Base-by-base conservation (phyloP, 2,329 filamentous ascomycete genomes). In the Xylariaceae sp. region DNA sequence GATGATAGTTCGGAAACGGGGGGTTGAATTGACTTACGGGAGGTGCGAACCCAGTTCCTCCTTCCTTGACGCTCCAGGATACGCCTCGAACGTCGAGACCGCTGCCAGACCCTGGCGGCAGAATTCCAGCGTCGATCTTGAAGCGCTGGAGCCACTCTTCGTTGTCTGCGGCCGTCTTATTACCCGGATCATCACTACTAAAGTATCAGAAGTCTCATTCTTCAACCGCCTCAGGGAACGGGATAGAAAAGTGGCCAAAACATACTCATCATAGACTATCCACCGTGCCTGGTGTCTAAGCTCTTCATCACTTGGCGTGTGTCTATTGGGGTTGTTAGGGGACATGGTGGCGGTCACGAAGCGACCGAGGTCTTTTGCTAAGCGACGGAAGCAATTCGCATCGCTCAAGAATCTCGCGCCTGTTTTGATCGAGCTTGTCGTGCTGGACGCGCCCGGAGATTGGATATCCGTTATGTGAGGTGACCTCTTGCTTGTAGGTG, bases 111-210 rank as follows among this genome's bases (percentile, higher is more conserved):
- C 66, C 62, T n/a, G 64, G 57, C 1, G 64, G 61, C 3, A 72
- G 56, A 19, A 81, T 70, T 13, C 74, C 74, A 1, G 63, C 66
- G 33, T 76, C 69, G 9, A 74, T 69, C 57, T 82, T 81, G 62
- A 82, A 81, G 31, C 76, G 69, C 40, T 70, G 66, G 9, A 82
- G 65, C 78, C 78, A 82, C 56, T 81, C 76, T 1, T 66, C 68
- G 47, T 81, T 81, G 51, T 81, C 78, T 19, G 76, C 76, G 1
- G 74, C 73, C 0, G 77, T 81, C 49, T 78, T 72, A 54, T 81
- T 81, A 73, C 76, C 80, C 2, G 74, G 74, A 50, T 81, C 77
- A 40, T 81, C 77, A 40, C 74, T 77, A 31, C 26, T 14, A 23
- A 15, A 7, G 12, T 5, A 23, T 38, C 16, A 41, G 29, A n/a